Percentiles rank a stretch among this genome's conserved stretches.
Conservation (phyloP, 495 filamentous ascomycete genomes). For the Amorphotheca resinae region DNA sequence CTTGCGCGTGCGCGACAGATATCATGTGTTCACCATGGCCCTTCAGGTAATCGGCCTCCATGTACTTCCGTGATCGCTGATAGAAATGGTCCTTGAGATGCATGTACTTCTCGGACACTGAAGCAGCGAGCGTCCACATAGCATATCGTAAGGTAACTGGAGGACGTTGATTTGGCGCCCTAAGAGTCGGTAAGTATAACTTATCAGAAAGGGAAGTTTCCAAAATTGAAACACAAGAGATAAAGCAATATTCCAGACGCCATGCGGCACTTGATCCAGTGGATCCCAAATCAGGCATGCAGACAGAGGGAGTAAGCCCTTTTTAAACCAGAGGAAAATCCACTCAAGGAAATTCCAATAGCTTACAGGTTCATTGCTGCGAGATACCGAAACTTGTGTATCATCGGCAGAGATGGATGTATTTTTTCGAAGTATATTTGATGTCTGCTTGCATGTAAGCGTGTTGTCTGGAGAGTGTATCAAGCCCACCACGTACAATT, state of each 20-base stretch:
- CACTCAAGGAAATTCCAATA: neutral
- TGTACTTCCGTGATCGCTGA: constrained; percentile 73
- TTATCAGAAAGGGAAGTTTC: constrained; percentile 16
- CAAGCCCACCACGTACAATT: constrained; percentile 49
- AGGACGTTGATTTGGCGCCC: constrained; percentile 69
- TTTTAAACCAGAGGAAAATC: too few species aligned
- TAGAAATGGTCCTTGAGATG: constrained; percentile 77
- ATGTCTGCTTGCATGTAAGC: constrained; percentile 38
- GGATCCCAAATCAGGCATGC: too few species aligned
- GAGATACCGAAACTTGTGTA: constrained; percentile 77
- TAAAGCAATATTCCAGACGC: neutral
- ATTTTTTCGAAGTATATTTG: constrained; percentile 85
- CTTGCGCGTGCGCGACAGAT: constrained; percentile 67
- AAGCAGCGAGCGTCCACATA: constrained; percentile 84
- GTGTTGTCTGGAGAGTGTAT: neutral
- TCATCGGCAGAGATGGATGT: constrained; percentile 71
- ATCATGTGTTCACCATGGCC: constrained; percentile 83
- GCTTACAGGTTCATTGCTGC: constrained; percentile 66
- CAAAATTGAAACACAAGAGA: neutral
- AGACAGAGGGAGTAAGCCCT: too few species aligned
- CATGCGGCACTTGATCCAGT: too few species aligned
- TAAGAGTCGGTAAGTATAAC: too few species aligned
- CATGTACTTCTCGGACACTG: constrained; percentile 67
- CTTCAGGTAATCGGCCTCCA: constrained; percentile 82
- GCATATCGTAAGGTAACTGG: constrained; percentile 84